These are phyloP conservation scores for Xylariaceae sp. DNA, from an alignment of 2,329 filamentous ascomycete genomes.

Conservation along the genomic window DNA sequence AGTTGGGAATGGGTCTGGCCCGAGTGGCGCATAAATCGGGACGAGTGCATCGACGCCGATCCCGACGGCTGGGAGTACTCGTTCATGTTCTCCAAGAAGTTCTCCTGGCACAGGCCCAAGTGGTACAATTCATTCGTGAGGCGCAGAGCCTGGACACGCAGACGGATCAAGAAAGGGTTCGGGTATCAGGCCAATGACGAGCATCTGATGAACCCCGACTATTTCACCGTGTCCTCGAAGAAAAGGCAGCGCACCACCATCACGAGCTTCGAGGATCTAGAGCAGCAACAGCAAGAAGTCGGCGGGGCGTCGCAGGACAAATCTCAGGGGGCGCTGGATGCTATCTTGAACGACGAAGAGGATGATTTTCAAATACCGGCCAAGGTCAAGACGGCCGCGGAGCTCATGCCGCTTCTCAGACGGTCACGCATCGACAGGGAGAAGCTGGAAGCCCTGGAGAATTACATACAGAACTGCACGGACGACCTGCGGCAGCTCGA, in stretches of 20 bases:
- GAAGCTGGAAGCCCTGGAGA: constrained; percentile 76
- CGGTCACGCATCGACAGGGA: constrained; percentile 76
- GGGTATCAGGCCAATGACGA: constrained; percentile 42
- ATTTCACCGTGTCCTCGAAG: constrained; percentile 66
- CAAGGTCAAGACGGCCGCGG: constrained; percentile 55
- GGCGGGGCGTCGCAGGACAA: constrained; percentile 4
- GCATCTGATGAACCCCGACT: constrained; percentile 66
- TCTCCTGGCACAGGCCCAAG: constrained; percentile 79
- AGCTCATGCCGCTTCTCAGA: constrained; percentile 62
- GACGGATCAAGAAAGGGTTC: constrained; percentile 57
- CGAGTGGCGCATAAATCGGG: constrained; percentile 59
- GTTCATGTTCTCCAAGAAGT: constrained; percentile 68
- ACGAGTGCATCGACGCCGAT: constrained; percentile 62
- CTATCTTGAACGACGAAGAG: constrained; percentile 24
- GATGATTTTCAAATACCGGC: constrained; percentile 31
- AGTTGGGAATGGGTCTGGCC: constrained; percentile 85
- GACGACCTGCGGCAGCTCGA: constrained; percentile 71
- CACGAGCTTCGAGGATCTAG: constrained; percentile 28
- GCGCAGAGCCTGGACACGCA: constrained; percentile 78
- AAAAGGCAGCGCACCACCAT: constrained; percentile 34
- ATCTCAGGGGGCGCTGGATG: constrained; percentile 22
- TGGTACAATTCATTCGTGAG: constrained; percentile 98
- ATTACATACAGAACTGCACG: constrained; percentile 69
- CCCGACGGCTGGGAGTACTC: constrained; percentile 96
- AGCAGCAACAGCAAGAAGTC: constrained; percentile 11